phyloP scores from a whole-genome alignment of 306 rosid species.

The Prunus davidiana region DNA sequence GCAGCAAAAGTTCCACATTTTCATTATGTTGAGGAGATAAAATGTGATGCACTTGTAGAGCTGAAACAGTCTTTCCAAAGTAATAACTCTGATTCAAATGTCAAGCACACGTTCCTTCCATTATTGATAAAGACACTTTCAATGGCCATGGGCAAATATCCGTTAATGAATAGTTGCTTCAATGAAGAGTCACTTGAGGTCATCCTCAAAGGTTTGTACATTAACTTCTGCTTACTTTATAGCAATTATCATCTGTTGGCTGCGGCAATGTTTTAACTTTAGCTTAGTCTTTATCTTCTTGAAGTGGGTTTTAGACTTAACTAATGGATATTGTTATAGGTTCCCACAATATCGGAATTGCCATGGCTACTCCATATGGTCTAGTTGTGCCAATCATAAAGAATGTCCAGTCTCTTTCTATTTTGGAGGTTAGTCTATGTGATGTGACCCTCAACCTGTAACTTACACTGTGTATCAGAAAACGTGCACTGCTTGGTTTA shows the following conservation, averaged over 20 bases:
- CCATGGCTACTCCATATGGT: constrained; percentile 85
- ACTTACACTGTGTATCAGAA: neutral
- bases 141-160: constrained; percentile 71
- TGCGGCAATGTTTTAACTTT: neutral
- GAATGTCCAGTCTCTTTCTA: constrained; percentile 83
- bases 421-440: constrained; percentile 65
- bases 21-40: constrained; percentile 86
- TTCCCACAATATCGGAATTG: constrained; percentile 88
- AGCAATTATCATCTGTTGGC: neutral
- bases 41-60: constrained; percentile 65
- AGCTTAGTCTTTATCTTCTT: neutral
- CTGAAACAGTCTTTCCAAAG: constrained; percentile 77
- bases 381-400: constrained; percentile 92
- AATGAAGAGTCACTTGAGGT: constrained; percentile 74
- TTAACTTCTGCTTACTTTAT: constrained; percentile 1
- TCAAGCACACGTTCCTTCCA: constrained; percentile 91
- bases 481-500: neutral
- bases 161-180: constrained; percentile 80
- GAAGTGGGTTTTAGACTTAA: neutral
- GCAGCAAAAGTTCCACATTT: constrained; percentile 96
- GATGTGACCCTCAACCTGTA: neutral
- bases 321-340: constrained; percentile 42
- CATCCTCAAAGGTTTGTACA: constrained; percentile 66
- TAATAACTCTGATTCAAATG: constrained; percentile 57
- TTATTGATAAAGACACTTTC: constrained; percentile 74